phyloP scores from a whole-genome alignment of 192 early-diverging fungal genomes.

The Coemansia sp. region DNA sequence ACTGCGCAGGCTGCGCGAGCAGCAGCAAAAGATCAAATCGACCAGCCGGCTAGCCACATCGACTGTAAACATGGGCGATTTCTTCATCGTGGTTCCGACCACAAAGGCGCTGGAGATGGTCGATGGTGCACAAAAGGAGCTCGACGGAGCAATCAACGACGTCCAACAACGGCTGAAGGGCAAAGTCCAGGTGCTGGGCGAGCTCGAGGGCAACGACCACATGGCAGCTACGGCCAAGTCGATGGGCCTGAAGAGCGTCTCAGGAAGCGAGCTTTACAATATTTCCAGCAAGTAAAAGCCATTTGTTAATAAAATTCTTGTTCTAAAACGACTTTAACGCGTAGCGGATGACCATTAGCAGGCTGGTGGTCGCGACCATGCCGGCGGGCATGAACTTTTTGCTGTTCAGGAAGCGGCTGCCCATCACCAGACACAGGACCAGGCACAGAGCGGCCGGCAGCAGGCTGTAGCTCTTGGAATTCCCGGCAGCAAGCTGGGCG shows the following conservation, averaged over 20 bases:
- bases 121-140: constrained; percentile 36
- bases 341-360: constrained; percentile 37
- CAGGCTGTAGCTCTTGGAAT: constrained; percentile 19
- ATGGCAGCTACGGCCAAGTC: constrained; percentile 6
- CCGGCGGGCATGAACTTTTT: constrained; percentile 49
- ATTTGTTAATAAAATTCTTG: not conserved
- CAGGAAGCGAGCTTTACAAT: constrained; percentile 14
- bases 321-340: constrained; percentile 10
- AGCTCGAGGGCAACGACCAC: constrained; percentile 29
- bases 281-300: not conserved
- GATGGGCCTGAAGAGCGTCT: constrained; percentile 20
- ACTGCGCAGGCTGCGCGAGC: constrained; percentile 20
- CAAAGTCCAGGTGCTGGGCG: constrained; percentile 27
- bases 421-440: constrained; percentile 35
- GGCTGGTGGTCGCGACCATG: constrained; percentile 29
- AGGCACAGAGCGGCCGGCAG: constrained; percentile 31
- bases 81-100: constrained; percentile 42
- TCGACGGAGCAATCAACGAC: constrained; percentile 39
- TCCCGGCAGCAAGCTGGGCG: constrained; percentile 22
- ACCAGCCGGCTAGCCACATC: constrained; percentile 20
- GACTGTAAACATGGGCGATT: constrained; percentile 51
- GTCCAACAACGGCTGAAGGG: constrained; percentile 34
- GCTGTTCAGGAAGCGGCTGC: constrained; percentile 36
- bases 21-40: constrained; percentile 15
- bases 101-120: constrained; percentile 36